Evolutionary conservation across 257 asterid genomes (phyloP).

Genomic region (Linaria vulgaris): DNA sequence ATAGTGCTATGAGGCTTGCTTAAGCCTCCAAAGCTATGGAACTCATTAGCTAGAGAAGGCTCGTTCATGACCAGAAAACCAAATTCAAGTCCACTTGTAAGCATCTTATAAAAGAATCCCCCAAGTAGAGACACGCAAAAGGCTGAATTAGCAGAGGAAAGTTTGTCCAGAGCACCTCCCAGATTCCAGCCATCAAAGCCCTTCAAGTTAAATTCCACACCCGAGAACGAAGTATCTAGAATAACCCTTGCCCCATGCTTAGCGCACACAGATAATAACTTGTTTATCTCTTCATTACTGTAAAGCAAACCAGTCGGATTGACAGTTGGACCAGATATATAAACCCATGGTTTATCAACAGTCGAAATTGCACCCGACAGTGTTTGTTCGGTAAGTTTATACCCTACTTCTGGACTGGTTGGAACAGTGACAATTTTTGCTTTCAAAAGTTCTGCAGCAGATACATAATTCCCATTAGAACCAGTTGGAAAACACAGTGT

Average conservation of each 20-base stretch:
- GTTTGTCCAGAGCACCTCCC: conserved; percentile 54
- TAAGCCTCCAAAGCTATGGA: conserved; percentile 75
- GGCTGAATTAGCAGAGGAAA: conserved; percentile 52
- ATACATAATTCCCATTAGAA: conserved; percentile 79
- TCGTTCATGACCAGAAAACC: conserved; percentile 73
- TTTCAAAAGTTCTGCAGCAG: conserved; percentile 77
- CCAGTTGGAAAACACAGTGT: conserved; percentile 88
- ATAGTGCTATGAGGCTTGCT: conserved; percentile 88
- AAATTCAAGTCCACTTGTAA: conserved; percentile 80
- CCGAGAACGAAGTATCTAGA: conserved; percentile 88
- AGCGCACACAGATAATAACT: conserved; percentile 60
- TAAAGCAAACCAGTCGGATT: conserved; percentile 81
- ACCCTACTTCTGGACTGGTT: conserved; percentile 57
- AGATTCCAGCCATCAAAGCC: conserved; percentile 68
- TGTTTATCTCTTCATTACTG: conserved; percentile 74
- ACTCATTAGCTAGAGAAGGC: conserved; percentile 63
- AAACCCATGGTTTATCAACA: conserved; percentile 76
- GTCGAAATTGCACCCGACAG: conserved; percentile 48
- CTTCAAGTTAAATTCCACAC: conserved; percentile 59
- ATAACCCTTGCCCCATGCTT: conserved; percentile 74
- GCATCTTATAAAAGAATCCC: conserved; percentile 79
- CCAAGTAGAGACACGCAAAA: conserved; percentile 72
- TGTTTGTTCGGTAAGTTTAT: conserved; percentile 64
- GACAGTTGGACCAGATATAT: conserved; percentile 87
- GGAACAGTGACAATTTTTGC: conserved; percentile 56